Base-by-base conservation (phyloP, 352 stramenopile genomes). In the Phytophthora palmivora region DNA sequence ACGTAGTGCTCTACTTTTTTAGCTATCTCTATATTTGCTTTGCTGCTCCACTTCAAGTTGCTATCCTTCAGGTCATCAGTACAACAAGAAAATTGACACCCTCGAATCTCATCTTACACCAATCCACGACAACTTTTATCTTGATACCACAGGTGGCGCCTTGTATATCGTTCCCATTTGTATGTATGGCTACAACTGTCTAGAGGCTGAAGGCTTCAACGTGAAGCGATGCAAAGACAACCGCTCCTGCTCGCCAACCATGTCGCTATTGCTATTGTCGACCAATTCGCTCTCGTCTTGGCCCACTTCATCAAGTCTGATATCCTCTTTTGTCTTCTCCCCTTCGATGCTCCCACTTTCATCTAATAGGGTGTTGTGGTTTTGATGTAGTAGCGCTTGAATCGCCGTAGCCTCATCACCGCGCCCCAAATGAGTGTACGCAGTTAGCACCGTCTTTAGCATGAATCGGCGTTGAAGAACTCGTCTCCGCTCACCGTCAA, bases 401-500 rank as follows among this genome's bases (percentile, higher is more conserved):
- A 93, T 80, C 16, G 84, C 82, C 36, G 83, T 82, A 9, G 84
- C 84, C 54, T 93, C 82, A 47, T 93, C 79, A 14, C 63, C 55
- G 3, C 80, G 84, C 10, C 74, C 59, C 28, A 93, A 64, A 21
- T 68, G 58, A 7, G 50, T 70, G 51, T 91, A 93, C 15, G 84
- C 84, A 6, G 64, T 62, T 38, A 80, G 54, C 5, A 79, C 84
- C 2, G 69, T 82, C 51, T 79, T 79, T 14, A 93, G 72, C 76
- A 93, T 91, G 15, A 85, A 75, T 18, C 61, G 74, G 18, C 82
- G 80, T 15, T 56, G 66, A 24, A 91, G 36, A 24, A 88, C 58
- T 36, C 83, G 84, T 56, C 77, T 87, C n/a, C 74, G 69, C 4
- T 91, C 77, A 34, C 82, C 80, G 26, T 93, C 82, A 6, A 75